phyloP scores from a whole-genome alignment of 805 yeast species.

The Sugiyamaella floridensis region DNA sequence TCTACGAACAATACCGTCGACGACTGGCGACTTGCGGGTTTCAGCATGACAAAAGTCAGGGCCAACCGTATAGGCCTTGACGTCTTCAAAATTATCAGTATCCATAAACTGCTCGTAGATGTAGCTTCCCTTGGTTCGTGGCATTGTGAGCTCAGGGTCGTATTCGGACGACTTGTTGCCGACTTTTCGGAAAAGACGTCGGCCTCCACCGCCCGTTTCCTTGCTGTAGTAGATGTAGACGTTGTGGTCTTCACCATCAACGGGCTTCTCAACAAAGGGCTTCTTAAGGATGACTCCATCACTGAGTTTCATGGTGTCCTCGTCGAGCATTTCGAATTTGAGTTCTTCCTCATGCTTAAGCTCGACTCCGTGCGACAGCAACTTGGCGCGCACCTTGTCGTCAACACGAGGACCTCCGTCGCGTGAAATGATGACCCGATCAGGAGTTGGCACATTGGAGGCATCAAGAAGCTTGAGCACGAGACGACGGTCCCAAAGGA shows the following conservation, averaged over 20 bases:
- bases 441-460: slow-evolving; percentile 84
- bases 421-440: slow-evolving; percentile 78
- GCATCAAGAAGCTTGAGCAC: slow-evolving; percentile 74
- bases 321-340: slow-evolving; percentile 74
- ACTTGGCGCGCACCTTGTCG: slow-evolving; percentile 52
- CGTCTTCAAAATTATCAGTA: slow-evolving; percentile 97
- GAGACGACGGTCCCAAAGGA: slow-evolving; percentile 94
- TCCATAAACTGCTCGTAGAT: slow-evolving; percentile 95
- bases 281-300: slow-evolving; percentile 66
- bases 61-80: slow-evolving; percentile 96
- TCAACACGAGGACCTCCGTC: slow-evolving; percentile 95
- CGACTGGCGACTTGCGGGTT: slow-evolving; percentile 96
- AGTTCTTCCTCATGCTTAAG: slow-evolving; percentile 51
- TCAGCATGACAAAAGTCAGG: slow-evolving; percentile 91
- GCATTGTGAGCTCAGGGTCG: slow-evolving; percentile 66
- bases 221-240: slow-evolving; percentile 85
- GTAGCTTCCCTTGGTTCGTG: slow-evolving; percentile 85
- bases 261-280: slow-evolving; percentile 98
- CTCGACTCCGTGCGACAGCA: slow-evolving; percentile 57
- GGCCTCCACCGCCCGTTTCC: slow-evolving; percentile 94
- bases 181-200: slow-evolving; percentile 87
- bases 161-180: slow-evolving; percentile 96
- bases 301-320: slow-evolving; percentile 74
- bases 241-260: slow-evolving; percentile 97
- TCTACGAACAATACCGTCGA: slow-evolving; percentile 96